phyloP scores from a whole-genome alignment of 192 early-diverging fungal genomes.

The Backusella circina region DNA sequence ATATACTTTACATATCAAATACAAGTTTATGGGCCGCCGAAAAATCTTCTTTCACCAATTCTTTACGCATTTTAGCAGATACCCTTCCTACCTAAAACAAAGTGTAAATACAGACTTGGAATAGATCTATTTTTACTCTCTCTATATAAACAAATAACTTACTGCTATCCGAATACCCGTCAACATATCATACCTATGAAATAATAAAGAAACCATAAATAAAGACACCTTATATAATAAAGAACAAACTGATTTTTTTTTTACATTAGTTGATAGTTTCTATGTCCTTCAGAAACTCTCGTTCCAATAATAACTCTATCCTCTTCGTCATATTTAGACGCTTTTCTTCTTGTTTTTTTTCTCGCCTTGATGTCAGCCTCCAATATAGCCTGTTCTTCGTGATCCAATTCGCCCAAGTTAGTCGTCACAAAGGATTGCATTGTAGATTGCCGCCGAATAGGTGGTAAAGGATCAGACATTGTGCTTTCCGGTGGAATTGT shows the following conservation, averaged over 20 bases:
- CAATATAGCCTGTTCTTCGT: slow-evolving; percentile 26
- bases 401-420: slow-evolving; percentile 34
- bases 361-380: slow-evolving; percentile 43
- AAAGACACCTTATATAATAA: neutral
- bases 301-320: slow-evolving; percentile 67
- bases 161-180: slow-evolving; percentile 87
- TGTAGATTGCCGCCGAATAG: neutral
- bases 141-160: neutral
- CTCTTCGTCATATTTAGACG: slow-evolving; percentile 28
- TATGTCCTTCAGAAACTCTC: slow-evolving; percentile 89
- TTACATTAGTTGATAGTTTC: slow-evolving; percentile 92
- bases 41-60: slow-evolving; percentile 77
- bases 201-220: neutral
- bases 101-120: neutral
- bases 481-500: neutral
- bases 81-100: slow-evolving; percentile 57
- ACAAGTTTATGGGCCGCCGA: slow-evolving; percentile 86
- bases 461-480: neutral
- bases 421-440: slow-evolving; percentile 13
- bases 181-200: slow-evolving; percentile 92
- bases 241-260: neutral
- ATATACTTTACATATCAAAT: slow-evolving; percentile 78
- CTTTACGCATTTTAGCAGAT: slow-evolving; percentile 76
- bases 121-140: neutral
- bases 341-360: slow-evolving; percentile 34